Evolutionary conservation across 352 stramenopile genomes (phyloP), one percentile per base, ranked within the genome.

Genomic region (Phytophthora pinifolia): DNA sequence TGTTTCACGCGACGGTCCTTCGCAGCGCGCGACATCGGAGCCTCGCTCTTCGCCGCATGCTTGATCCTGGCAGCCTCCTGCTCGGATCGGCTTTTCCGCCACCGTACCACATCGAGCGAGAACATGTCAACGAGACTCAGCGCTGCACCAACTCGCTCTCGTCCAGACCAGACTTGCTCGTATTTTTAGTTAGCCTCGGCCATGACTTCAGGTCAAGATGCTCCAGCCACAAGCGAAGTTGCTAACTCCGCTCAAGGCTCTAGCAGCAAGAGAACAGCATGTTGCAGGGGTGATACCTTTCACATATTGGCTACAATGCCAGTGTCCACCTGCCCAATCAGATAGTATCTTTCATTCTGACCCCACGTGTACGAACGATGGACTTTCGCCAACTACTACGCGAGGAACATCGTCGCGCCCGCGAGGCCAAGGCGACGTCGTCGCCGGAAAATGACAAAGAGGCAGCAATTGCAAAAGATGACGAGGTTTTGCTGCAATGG

Each of bases 91-190:
- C 52, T 69, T 42, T 72, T 72, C 27, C 67, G 72, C 72, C 69
- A 83, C 20, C 72, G 59, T 18, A 67, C 71, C 20, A 83, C 71
- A 43, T 86, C 76, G 6, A 86, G 74, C 49, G 76, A 86, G 55
- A 78, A 86, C 76, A 84, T 84, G 32, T n/a, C 54, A 39, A 5
- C 9, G 8, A 15, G 13, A 41, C 39, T 44, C n/a, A 27, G 27
- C n/a, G 25, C 46, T 34, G 42, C 42, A 65, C 37, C 14, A 44
- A 41, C 17, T 53, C 15, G 25, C 22, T 33, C 31, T 49, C 29
- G 15, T 9, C 9, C 18, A 32, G 17, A 51, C 44, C 32, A 43
- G 20, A 15, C 22, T 25, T 5, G 13, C 4, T 30, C 33, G 18
- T 57, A 62, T 57, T 51, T 61, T 62, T 62, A 62, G 53, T 18